Percentiles rank a stretch among this genome's conserved stretches.
These are phyloP conservation scores for Phytopythium mirpurense DNA, from an alignment of 352 stramenopile genomes.

Conservation along the genomic window DNA sequence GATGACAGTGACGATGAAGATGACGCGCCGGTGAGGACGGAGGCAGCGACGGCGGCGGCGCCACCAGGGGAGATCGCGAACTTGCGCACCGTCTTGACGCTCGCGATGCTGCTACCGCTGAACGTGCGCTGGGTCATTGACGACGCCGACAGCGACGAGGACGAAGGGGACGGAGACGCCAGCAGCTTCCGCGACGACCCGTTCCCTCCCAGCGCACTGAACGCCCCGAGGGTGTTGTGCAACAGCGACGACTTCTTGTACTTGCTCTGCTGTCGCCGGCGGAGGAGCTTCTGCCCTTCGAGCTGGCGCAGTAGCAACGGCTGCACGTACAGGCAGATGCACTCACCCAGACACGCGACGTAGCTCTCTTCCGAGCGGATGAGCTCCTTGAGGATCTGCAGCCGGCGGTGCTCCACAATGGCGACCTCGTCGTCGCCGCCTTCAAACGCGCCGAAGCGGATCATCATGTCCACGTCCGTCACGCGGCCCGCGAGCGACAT, in stretches of 20 bases:
- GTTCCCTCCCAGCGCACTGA: slow-evolving; percentile 8
- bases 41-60: slow-evolving; percentile 1
- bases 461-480: slow-evolving; percentile 28
- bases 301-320: slow-evolving; percentile 73
- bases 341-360: slow-evolving; percentile 76
- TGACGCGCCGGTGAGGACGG: slow-evolving; percentile 1
- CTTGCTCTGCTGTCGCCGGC: slow-evolving; percentile 53
- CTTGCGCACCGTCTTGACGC: slow-evolving; percentile 24
- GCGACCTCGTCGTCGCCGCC: slow-evolving; percentile 38
- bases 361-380: slow-evolving; percentile 83
- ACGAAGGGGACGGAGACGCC: slow-evolving; percentile 5
- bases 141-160: background rate
- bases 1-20: background rate
- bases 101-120: slow-evolving; percentile 47
- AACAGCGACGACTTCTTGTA: slow-evolving; percentile 49
- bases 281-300: slow-evolving; percentile 65
- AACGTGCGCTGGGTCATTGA: slow-evolving; percentile 19
- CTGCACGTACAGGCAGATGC: slow-evolving; percentile 80
- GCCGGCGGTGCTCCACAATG: slow-evolving; percentile 56
- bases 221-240: slow-evolving; percentile 17
- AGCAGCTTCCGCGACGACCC: background rate
- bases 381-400: slow-evolving; percentile 81
- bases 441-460: slow-evolving; percentile 19
- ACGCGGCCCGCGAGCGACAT: slow-evolving; percentile 1
- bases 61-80: slow-evolving; percentile 21